These are phyloP conservation scores for Coniochaeta sp. DNA, from an alignment of 2,329 filamentous ascomycete genomes.

Conservation along the genomic window DNA sequence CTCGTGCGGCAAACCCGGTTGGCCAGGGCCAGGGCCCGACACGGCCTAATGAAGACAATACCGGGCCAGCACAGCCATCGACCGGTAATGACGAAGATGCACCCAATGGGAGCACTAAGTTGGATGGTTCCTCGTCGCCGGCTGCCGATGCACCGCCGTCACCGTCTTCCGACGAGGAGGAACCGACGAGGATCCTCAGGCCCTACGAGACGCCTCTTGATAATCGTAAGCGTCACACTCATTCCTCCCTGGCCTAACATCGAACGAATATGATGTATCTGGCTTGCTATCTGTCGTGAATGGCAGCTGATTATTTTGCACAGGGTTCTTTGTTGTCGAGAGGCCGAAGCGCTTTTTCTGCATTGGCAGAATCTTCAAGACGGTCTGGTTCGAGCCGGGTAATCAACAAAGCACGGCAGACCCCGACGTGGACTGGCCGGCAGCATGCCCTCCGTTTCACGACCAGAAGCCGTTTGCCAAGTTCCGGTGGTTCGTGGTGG, in stretches of 20 bases:
- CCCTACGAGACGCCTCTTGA: constrained; percentile 5
- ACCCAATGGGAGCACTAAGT: neutral
- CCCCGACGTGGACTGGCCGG: constrained; percentile 8
- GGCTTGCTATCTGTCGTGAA: too few species aligned
- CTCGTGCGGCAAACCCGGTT: neutral
- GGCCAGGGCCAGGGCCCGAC: neutral
- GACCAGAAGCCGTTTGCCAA: constrained; percentile 12
- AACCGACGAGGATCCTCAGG: neutral
- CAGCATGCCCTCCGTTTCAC: constrained; percentile 9
- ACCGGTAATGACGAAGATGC: too few species aligned
- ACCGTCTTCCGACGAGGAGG: neutral
- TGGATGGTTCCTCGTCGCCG: too few species aligned
- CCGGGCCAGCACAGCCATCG: neutral
- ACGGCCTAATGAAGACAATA: neutral
- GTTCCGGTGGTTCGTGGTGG: constrained; percentile 19
- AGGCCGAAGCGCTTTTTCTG: constrained; percentile 19
- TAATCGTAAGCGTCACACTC: constrained; percentile 4
- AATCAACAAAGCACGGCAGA: neutral
- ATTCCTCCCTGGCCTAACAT: neutral
- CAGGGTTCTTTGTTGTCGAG: constrained; percentile 14
- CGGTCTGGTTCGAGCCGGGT: constrained; percentile 19
- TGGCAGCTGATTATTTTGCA: neutral
- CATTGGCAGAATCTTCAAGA: constrained; percentile 18
- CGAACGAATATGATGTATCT: too few species aligned
- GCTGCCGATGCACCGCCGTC: neutral